Conservation (phyloP, 192 early-diverging fungal species). For the Anaeromyces robustus region DNA sequence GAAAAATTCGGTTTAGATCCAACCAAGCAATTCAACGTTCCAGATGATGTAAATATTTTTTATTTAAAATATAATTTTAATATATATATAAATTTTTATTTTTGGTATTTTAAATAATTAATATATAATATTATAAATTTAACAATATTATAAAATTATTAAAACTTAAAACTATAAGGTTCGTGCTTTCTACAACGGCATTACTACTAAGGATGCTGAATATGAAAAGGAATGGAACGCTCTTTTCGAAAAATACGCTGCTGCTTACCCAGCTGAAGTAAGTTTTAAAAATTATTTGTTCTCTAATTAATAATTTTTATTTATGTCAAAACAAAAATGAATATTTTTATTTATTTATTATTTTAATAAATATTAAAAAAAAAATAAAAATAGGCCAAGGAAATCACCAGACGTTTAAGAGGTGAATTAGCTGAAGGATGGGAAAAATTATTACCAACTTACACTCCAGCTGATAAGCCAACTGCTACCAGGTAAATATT, state of each 20-base stretch:
- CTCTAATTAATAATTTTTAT: too few relatives aligned
- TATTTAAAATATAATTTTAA: neutral
- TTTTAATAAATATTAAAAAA: too few relatives aligned
- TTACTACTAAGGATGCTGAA: constrained; percentile 40
- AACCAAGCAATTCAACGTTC: constrained; percentile 53
- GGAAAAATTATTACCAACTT: constrained; percentile 56
- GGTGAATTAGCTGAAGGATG: constrained; percentile 58
- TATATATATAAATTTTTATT: too few relatives aligned
- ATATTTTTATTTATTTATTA: constrained; percentile 1
- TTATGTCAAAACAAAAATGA: too few relatives aligned
- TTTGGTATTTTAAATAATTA: too few relatives aligned
- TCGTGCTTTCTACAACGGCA: constrained; percentile 24
- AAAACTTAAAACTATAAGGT: too few relatives aligned
- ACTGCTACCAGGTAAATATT: constrained; percentile 41
- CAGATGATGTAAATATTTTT: constrained; percentile 39
- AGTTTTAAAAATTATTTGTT: neutral
- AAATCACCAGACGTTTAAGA: constrained; percentile 54
- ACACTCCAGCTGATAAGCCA: constrained; percentile 62
- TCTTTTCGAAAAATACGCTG: constrained; percentile 51
- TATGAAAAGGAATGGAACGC: constrained; percentile 59
- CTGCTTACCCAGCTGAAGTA: constrained; percentile 46
- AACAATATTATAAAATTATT: too few relatives aligned
- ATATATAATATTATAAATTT: neutral
- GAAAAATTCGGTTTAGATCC: constrained; percentile 67
- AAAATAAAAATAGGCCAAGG: constrained; percentile 27